A percentile compares a stretch with the other conserved stretches of the same genome.
Evolutionary conservation across 208 protist genomes (phyloP).

Genomic region (Angomonas deanei): DNA sequence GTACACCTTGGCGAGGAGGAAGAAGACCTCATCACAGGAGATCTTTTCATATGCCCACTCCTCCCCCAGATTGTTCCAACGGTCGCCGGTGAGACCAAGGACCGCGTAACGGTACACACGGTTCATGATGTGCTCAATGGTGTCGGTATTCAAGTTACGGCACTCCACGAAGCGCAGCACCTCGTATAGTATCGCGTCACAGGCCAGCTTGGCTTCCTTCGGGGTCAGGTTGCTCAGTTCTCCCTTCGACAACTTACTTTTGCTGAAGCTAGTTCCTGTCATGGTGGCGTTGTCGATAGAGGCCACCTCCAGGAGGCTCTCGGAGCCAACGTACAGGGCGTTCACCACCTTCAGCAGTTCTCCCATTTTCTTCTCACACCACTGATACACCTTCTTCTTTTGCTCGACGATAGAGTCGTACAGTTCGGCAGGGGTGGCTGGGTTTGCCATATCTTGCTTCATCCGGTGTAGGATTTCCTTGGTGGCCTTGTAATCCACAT

Average conservation of each 20-base stretch:
- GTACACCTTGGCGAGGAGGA: slow-evolving; percentile 64
- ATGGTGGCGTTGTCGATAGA: not conserved
- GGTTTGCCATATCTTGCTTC: slow-evolving; percentile 84
- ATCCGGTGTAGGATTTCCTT: slow-evolving; percentile 85
- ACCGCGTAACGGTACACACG: slow-evolving; percentile 86
- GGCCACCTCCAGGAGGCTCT: slow-evolving; percentile 56
- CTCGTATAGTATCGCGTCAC: slow-evolving; percentile 71
- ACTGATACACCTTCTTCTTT: slow-evolving; percentile 62
- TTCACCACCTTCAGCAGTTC: slow-evolving; percentile 55
- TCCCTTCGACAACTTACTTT: not conserved
- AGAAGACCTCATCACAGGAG: slow-evolving; percentile 70
- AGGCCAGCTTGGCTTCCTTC: slow-evolving; percentile 52
- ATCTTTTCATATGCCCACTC: slow-evolving; percentile 57
- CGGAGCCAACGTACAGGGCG: slow-evolving; percentile 47
- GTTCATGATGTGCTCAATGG: slow-evolving; percentile 82
- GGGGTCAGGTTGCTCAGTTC: slow-evolving; percentile 26
- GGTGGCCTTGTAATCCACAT: slow-evolving; percentile 84
- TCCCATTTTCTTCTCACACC: slow-evolving; percentile 62
- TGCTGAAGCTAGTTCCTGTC: not conserved
- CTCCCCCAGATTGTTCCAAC: slow-evolving; percentile 65
- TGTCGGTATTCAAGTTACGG: slow-evolving; percentile 82
- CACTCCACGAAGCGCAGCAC: slow-evolving; percentile 81
- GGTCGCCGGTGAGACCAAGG: slow-evolving; percentile 70
- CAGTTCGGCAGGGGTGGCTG: slow-evolving; percentile 70
- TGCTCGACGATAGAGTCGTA: slow-evolving; percentile 62